Evolutionary conservation across 2,329 filamentous ascomycete species (phyloP), one percentile per base, ranked within the genome.

Genomic region (Pyrenochaeta sp.): DNA sequence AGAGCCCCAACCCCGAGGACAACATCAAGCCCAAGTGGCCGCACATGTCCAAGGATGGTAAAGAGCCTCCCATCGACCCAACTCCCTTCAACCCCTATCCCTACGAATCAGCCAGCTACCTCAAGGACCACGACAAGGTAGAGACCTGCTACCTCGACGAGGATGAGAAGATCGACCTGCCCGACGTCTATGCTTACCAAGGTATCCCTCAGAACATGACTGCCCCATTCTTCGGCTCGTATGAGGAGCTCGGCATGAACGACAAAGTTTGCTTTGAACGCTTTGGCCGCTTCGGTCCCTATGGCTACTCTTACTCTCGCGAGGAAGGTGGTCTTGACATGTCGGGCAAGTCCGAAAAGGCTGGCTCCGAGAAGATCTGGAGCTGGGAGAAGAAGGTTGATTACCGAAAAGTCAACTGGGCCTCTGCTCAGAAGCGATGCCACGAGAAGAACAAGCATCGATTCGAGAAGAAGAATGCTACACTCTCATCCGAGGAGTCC

Each of bases 101-200:
- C 42, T 77, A 68, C 54, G 54, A 62, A 13, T 73, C 73, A 5
- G 56, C 60, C 43, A 67, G 72, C 37, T 78, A 77, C 60, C 73
- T 74, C 30, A 71, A 72, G 47, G 72, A 77, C 27, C 75, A 83
- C 54, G 73, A 80, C 39, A 72, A 75, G 13, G 80, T 86, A 10
- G 74, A 81, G 49, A 74, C 76, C 6, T 90, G 87, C 71, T 88
- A 80, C 55, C 73, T 89, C 21, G 85, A 89, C 57, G 72, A 75
- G 14, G 77, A 81, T 10, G 77, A 82, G 29, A 82, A 74, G 20
- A 67, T 85, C 3, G 59, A 72, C 0, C 77, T 78, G 0, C 87
- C 87, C 1, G 81, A 86, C 50, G 70, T 88, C 18, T 88, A 83
- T 61, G 86, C 83, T 1, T 90, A 88, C 56, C 74, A 79, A 2